Base-by-base conservation (phyloP, 805 yeast genomes). In the Yueomyces sp. region DNA sequence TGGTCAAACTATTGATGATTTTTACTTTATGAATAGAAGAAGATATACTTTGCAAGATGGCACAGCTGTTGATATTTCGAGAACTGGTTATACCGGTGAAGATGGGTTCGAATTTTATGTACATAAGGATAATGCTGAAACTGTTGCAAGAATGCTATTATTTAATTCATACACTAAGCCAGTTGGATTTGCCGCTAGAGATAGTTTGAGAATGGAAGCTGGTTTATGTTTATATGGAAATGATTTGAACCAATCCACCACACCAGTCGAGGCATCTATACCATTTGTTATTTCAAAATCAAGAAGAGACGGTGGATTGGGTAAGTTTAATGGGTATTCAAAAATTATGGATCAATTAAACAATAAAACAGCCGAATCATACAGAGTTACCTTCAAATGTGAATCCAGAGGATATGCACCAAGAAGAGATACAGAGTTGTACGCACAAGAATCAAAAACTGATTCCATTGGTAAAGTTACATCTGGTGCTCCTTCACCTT, bases 51-150 rank as follows among this genome's bases (percentile, higher is more conserved):
- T 64, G 28, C 49, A 57, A 34, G 63, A 65, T 42, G 56, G 60
- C 29, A 61, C 66, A 30, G 66, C 69, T 42, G 69, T 82, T 42
- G 94, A 87, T 57, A 72, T 87, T n/a, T 84, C 95, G 3, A 79
- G 98, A 63, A 85, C 94, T 28, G 98, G 98, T 2, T 92, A 92
- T 68, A 92, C 98, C 5, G 98, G 98, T 26, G 98, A 92, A 65
- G 98, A 92, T 61, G 98, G 98, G 2, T 90, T 92, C 62, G 98
- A 92, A 63, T 74, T 90, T 46, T 79, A 94, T 6, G 79, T 88
- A 47, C 81, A 85, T 29, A 67, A 74, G 44, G 65, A 69, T 42
- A 59, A 70, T 27, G 80, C 90, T 2, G 59, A 66, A 31, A 76
- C 72, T 1, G 76, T 92, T 51, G 77, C 92, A 39, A 65, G 73